Evolutionary conservation across 1,284 basidiomycete species (phyloP), one percentile per base, ranked within the genome.

Genomic region (Meripilus lineatus): DNA sequence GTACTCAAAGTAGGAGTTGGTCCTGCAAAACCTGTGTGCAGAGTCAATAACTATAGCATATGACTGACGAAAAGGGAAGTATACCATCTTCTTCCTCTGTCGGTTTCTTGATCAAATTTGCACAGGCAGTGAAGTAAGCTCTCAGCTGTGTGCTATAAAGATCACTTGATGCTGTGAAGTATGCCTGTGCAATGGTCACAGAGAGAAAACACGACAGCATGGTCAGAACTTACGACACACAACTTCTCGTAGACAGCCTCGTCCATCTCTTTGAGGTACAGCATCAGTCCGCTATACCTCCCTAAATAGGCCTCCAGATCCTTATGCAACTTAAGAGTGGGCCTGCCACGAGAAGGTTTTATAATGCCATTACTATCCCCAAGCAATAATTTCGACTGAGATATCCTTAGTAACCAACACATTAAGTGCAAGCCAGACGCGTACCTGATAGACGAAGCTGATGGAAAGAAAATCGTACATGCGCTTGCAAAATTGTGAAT

Each of bases 251-350:
- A 96, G 22, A 84, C 64, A 41, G 65, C 67, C 61, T 93, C 89
- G 47, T 94, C 92, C 82, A 96, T 94, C 68, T 99, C 95, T 61
- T 93, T 94, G 51, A 97, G 69, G 59, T 95, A 99, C 13, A 98
- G 72, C 65, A 98, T 81, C 38, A 99, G 63, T 2, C 94, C 94
- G 38, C 87, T 82, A 63, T 98, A 98, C 38, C 84, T 75, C 21
- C 89, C 91, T 8, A 98, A 75, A 58, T 89, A 88, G 22, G 74
- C 72, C 58, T 97, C 92, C 61, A 97, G 72, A 11, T 77, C 71
- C 41, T 72, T 70, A 61, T 95, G 93, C 4, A 75, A 70, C 6
- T 74, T 62, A 23, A 92, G 66, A 5, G 64, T 65, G 4, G 77
- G 71, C 39, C 70, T 70, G 15, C 73, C 69, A 26, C 67, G 62